Percentiles rank a stretch among this genome's conserved stretches.
Conservation (phyloP, 495 filamentous ascomycete species). For the Haplographium delicatum region DNA sequence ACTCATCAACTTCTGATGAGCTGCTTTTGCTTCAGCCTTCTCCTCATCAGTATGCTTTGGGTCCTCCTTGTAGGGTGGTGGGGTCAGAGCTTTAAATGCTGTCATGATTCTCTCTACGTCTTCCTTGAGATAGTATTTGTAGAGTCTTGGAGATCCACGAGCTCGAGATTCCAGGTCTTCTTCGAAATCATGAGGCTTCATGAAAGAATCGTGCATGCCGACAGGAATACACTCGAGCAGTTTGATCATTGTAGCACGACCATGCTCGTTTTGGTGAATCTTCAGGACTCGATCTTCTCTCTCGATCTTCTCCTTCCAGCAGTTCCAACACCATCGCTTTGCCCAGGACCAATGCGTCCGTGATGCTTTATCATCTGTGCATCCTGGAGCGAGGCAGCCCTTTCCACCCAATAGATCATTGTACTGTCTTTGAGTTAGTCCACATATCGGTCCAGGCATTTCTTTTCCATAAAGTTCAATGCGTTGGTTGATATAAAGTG, state of each 20-base stretch:
- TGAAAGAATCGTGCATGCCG: slow-evolving; percentile 21
- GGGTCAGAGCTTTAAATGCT: slow-evolving; percentile 20
- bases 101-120: slow-evolving; percentile 19
- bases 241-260: slow-evolving; percentile 12
- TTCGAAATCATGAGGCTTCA: slow-evolving; percentile 24
- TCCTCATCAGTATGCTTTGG: slow-evolving; percentile 15
- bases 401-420: slow-evolving; percentile 23
- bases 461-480: slow-evolving; percentile 24
- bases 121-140: slow-evolving; percentile 16
- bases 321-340: slow-evolving; percentile 21
- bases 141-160: slow-evolving; percentile 15
- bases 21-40: slow-evolving; percentile 11
- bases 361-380: slow-evolving; percentile 10
- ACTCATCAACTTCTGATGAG: slow-evolving; percentile 10
- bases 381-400: slow-evolving; percentile 19
- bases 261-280: background rate
- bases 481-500: slow-evolving; percentile 22
- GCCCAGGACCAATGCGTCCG: slow-evolving; percentile 25
- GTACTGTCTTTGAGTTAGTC: slow-evolving; percentile 19
- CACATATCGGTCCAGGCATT: slow-evolving; percentile 16
- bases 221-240: slow-evolving; percentile 24
- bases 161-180: slow-evolving; percentile 9
- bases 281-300: slow-evolving; percentile 23
- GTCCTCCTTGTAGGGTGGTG: slow-evolving; percentile 16
- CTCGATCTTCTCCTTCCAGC: slow-evolving; percentile 23